Conservation (phyloP, 257 asterid species). For the Osmanthus fragrans region DNA sequence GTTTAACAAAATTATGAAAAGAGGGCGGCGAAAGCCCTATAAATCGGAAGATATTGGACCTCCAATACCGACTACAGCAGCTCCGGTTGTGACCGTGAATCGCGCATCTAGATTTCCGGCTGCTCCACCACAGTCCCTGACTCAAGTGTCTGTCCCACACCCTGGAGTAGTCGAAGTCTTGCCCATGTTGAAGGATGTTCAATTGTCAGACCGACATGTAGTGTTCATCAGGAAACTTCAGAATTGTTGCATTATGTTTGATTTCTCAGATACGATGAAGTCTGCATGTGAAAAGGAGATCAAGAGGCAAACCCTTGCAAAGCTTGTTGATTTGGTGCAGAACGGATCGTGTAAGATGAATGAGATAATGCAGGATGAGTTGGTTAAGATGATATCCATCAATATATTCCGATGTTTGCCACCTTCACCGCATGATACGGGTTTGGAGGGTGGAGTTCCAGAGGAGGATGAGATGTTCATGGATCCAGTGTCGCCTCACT, state of each 20-base stretch:
- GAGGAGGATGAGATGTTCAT: slow-evolving; percentile 85
- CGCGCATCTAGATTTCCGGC: slow-evolving; percentile 49
- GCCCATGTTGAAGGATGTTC: slow-evolving; percentile 75
- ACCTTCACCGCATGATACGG: slow-evolving; percentile 64
- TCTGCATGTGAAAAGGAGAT: slow-evolving; percentile 77
- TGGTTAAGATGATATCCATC: slow-evolving; percentile 68
- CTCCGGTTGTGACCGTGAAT: slow-evolving; percentile 45
- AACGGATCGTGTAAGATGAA: slow-evolving; percentile 72
- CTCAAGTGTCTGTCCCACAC: slow-evolving; percentile 52
- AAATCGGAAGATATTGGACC: slow-evolving; percentile 59
- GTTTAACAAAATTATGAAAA: slow-evolving; percentile 67
- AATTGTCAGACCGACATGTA: slow-evolving; percentile 64
- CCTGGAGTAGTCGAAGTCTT: slow-evolving; percentile 65
- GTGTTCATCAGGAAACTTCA: slow-evolving; percentile 71
- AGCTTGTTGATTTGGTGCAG: slow-evolving; percentile 79
- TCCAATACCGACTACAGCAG: slow-evolving; percentile 39
- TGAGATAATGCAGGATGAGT: slow-evolving; percentile 87
- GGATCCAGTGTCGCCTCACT: slow-evolving; percentile 88
- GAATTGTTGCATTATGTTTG: slow-evolving; percentile 63
- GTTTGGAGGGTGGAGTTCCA: slow-evolving; percentile 58
- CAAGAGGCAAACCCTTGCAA: slow-evolving; percentile 82
- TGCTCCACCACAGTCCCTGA: slow-evolving; percentile 39
- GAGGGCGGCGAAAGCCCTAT: slow-evolving; percentile 55
- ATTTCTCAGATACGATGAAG: slow-evolving; percentile 62
- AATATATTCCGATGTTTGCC: slow-evolving; percentile 82